Evolutionary conservation across 345 rosid genomes (phyloP).

Genomic region (Noccaea caerulescens): DNA sequence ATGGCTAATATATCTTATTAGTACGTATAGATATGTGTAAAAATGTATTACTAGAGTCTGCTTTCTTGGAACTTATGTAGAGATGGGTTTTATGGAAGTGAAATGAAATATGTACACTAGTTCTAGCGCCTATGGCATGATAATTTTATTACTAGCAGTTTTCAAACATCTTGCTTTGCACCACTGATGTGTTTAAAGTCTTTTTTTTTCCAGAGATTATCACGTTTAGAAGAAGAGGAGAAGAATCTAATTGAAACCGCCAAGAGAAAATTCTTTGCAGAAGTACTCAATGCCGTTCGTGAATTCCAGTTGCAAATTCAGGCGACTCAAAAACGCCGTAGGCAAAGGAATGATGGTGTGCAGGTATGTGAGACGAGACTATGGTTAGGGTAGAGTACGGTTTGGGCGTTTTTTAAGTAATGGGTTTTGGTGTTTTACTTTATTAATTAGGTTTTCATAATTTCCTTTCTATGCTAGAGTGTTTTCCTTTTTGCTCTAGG

Average conservation of each 20-base stretch:
- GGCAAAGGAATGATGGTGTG: conserved; percentile 92
- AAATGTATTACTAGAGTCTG: background rate
- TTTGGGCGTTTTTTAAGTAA: too few relatives aligned
- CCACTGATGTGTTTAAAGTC: conserved; percentile 36
- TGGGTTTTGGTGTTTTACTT: too few relatives aligned
- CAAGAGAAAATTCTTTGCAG: conserved; percentile 85
- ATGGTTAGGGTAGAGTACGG: too few relatives aligned
- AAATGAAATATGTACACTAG: conserved; percentile 3
- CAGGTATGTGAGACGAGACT: conserved; percentile 53
- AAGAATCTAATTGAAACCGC: conserved; percentile 76
- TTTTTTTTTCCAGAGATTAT: conserved; percentile 66
- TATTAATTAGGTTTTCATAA: too few relatives aligned
- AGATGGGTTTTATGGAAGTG: background rate
- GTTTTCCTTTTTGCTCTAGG: too few relatives aligned
- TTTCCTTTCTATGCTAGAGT: too few relatives aligned
- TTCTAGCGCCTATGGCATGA: conserved; percentile 6
- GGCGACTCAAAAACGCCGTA: conserved; percentile 83
- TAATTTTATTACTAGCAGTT: background rate
- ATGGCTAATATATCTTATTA: conserved; percentile 2
- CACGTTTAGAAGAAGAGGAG: conserved; percentile 87
- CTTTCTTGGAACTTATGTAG: background rate
- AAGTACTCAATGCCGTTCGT: conserved; percentile 85
- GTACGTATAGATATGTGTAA: background rate
- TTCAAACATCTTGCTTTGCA: conserved; percentile 25
- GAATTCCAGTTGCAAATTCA: conserved; percentile 86